Evolutionary conservation across 306 rosid species (phyloP), one percentile per base, ranked within the genome.

Genomic region (Medicago ruthenica): DNA sequence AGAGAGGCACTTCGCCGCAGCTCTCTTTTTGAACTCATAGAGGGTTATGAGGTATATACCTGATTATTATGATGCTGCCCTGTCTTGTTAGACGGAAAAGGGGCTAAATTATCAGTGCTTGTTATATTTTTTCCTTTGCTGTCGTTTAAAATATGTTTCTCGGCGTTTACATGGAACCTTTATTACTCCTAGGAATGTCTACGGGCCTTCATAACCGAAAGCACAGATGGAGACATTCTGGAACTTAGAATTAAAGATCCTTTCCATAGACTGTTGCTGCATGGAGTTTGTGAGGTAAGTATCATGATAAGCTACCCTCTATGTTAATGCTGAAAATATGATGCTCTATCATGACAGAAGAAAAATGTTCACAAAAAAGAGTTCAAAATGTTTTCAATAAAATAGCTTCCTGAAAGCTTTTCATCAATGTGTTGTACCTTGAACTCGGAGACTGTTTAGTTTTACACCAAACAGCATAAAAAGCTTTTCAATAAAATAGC

Each of bases 271-370:
- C 73, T 95, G 78, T 80, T 92, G 80, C 86, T 95, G 62, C 99
- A 95, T 79, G 99, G 99, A 15, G 93, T 95, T 47, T 95, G 97
- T 66, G 99, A 95, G 97, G 98, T 95, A 83, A 83, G 7, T 64
- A 67, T 77, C 58, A 50, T n/a, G 39, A 48, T 77, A 44, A 37
- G 47, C 68, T 8, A 37, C 45, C 53, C 16, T 36, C 42, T 75
- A 57, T 58, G 71, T 54, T 70, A 55, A 41, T 44, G 53, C 11
- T 65, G 51, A 55, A 37, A 64, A 63, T 21, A 63, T 8, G 67
- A 70, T 70, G 20, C 48, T 64, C 37, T 31, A 31, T 55, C 45
- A 60, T 44, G 21, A 9, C 18, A 65, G 36, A 40, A 42, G 13
- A 41, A 17, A 36, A 66, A 24, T 18, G 3, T 16, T 53, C 11